These are phyloP conservation scores for Zygnema cylindricum DNA, from an alignment of 139 green algal genomes.

Conservation along the genomic window DNA sequence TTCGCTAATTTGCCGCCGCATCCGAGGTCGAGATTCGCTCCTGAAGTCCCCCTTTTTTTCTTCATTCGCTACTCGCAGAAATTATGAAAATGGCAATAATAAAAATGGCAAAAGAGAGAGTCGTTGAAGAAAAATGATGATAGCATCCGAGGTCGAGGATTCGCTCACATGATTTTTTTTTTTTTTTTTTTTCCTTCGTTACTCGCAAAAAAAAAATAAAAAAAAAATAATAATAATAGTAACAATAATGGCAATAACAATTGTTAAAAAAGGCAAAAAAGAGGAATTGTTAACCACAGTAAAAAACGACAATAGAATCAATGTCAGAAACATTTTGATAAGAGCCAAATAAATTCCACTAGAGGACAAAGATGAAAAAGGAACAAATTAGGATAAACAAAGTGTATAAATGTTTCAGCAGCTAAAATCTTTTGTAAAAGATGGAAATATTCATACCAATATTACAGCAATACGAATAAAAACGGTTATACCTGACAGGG, in stretches of 20 bases:
- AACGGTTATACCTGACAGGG: background rate
- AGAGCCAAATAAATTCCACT: no score
- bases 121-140: background rate
- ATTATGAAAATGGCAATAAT: no score
- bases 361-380: no score
- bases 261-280: background rate
- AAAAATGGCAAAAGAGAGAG: background rate
- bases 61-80: no score
- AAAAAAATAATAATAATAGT: background rate
- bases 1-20: background rate
- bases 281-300: background rate
- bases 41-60: no score
- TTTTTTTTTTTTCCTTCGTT: background rate
- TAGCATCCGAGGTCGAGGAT: conserved; percentile 45
- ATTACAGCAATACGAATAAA: background rate
- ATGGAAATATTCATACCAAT: no score
- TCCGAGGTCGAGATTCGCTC: no score
- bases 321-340: background rate
- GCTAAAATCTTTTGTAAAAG: no score
- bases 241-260: background rate
- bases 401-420: background rate
- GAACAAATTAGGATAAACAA: background rate
- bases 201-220: background rate
- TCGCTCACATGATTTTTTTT: background rate
- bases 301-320: background rate